Evolutionary conservation across 1,139 yeast genomes (phyloP).

Genomic region (Yamadazyma friedrichii): DNA sequence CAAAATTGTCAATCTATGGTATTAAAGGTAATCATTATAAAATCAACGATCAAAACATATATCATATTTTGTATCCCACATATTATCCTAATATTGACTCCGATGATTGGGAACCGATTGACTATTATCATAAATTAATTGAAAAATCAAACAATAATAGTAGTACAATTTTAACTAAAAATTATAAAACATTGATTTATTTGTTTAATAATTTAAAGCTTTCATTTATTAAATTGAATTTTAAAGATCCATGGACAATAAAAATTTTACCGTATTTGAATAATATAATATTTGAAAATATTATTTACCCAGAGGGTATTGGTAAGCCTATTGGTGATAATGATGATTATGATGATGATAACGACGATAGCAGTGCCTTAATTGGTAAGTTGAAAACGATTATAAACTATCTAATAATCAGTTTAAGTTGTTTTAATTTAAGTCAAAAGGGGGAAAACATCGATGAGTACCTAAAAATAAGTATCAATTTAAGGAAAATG

Average conservation of each 20-base stretch:
- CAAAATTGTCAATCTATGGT: conserved; percentile 42
- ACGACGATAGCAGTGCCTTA: conserved; percentile 6
- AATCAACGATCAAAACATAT: conserved; percentile 43
- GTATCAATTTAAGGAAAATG: conserved; percentile 40
- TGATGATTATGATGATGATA: too few relatives aligned
- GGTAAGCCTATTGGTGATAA: conserved; percentile 7
- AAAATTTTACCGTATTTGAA: conserved; percentile 19
- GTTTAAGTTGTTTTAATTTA: conserved; percentile 28
- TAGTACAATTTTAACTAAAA: conserved; percentile 8
- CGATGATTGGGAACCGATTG: conserved; percentile 40
- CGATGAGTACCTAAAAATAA: conserved; percentile 26
- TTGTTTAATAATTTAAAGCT: conserved; percentile 18
- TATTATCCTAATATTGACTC: conserved; percentile 46
- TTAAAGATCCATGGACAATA: conserved; percentile 1
- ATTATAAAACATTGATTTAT: conserved; percentile 17
- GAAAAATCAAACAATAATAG: conserved; percentile 5
- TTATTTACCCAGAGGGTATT: conserved; percentile 18
- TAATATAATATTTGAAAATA: conserved; percentile 12
- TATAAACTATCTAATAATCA: conserved; percentile 25
- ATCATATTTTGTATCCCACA: conserved; percentile 48
- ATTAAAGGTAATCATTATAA: conserved; percentile 41
- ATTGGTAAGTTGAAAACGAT: conserved; percentile 24
- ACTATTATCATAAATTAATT: conserved; percentile 20
- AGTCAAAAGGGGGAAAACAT: conserved; percentile 18
- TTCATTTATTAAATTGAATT: conserved; percentile 19